These are phyloP conservation scores for Diaporthe batatas DNA, from an alignment of 2,329 filamentous ascomycete genomes.

Conservation along the genomic window DNA sequence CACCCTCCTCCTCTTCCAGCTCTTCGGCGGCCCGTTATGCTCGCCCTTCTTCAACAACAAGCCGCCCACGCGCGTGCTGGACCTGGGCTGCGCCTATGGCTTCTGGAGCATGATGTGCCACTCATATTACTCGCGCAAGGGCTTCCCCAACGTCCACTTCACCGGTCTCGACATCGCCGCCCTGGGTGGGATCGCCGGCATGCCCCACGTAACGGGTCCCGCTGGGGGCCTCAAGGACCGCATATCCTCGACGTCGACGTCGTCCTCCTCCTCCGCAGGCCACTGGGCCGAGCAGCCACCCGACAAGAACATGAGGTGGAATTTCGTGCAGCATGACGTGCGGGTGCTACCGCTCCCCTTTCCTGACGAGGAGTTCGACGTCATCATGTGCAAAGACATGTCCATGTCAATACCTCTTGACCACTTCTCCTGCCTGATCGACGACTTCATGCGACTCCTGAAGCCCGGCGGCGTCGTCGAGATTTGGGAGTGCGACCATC, in stretches of 20 bases:
- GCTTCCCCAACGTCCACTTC: constrained; percentile 79
- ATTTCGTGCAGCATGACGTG: constrained; percentile 89
- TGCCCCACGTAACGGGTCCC: constrained; percentile 17
- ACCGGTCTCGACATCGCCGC: constrained; percentile 87
- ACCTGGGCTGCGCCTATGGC: constrained; percentile 88
- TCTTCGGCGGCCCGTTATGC: constrained; percentile 85
- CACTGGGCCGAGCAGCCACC: constrained; percentile 48
- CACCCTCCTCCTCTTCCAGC: constrained; percentile 83
- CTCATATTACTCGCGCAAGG: constrained; percentile 78
- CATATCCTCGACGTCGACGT: constrained; percentile 39
- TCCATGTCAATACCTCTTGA: constrained; percentile 74
- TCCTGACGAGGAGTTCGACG: constrained; percentile 82
- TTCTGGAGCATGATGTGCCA: constrained; percentile 94
- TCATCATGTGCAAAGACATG: constrained; percentile 90
- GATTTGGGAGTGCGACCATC: constrained; percentile 90
- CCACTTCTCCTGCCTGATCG: constrained; percentile 68
- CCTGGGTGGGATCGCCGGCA: constrained; percentile 47
- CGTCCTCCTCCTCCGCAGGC: constrained; percentile 30
- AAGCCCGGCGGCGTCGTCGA: constrained; percentile 85
- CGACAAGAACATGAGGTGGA: constrained; percentile 85
- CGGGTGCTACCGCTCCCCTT: constrained; percentile 83
- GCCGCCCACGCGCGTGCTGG: constrained; percentile 82
- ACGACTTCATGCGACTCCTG: constrained; percentile 83
- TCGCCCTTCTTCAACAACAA: constrained; percentile 75
- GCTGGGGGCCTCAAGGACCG: constrained; percentile 24